Conservation (phyloP, 805 yeast genomes). For the Saturnispora diversa region DNA sequence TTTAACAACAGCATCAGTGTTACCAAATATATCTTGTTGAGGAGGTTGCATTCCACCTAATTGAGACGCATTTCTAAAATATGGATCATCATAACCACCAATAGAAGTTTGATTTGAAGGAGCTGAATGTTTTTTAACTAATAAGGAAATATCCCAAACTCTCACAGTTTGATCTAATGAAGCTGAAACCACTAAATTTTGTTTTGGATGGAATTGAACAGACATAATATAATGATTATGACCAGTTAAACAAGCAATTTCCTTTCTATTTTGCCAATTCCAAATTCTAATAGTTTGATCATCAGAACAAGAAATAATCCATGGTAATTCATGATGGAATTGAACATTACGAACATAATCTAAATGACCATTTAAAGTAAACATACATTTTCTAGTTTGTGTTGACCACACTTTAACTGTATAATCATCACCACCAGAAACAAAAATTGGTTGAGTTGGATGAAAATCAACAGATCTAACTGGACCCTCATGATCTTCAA, state of each 20-base stretch:
- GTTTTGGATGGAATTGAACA: constrained; percentile 94
- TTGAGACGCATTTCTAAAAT: constrained; percentile 33
- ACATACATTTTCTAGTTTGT: constrained; percentile 82
- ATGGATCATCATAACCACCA: constrained; percentile 35
- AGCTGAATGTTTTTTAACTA: constrained; percentile 83
- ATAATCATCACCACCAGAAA: constrained; percentile 96
- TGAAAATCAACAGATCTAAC: constrained; percentile 94
- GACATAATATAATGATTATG: constrained; percentile 98
- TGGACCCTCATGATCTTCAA: constrained; percentile 98
- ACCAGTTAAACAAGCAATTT: constrained; percentile 93
- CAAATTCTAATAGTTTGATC: constrained; percentile 98
- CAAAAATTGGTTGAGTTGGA: constrained; percentile 96
- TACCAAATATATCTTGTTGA: constrained; percentile 90
- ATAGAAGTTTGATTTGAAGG: constrained; percentile 13
- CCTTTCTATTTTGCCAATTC: constrained; percentile 99
- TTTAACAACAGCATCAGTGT: constrained; percentile 88
- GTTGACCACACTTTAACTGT: constrained; percentile 94
- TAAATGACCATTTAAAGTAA: constrained; percentile 86
- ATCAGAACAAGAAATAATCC: constrained; percentile 94
- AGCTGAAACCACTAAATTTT: constrained; percentile 90
- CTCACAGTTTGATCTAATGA: constrained; percentile 98
- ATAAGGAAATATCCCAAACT: constrained; percentile 96
- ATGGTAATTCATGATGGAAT: constrained; percentile 93
- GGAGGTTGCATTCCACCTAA: constrained; percentile 39
- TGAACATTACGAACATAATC: constrained; percentile 92